These are phyloP conservation scores for Monosporozyma unispora DNA, from an alignment of 805 yeast genomes.

Conservation along the genomic window DNA sequence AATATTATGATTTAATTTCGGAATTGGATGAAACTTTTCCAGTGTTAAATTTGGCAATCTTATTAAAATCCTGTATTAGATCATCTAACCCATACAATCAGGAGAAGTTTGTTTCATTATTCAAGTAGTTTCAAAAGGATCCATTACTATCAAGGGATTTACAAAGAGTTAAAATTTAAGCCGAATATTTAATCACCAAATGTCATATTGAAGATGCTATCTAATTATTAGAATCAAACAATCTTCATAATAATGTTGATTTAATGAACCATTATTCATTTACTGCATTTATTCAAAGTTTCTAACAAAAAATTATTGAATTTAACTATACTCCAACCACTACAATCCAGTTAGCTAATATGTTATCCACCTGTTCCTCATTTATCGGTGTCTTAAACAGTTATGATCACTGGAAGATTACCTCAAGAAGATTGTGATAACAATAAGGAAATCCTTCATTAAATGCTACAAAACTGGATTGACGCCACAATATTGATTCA, in stretches of 20 bases:
- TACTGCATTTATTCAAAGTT: slow-evolving; percentile 20
- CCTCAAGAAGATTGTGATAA: not conserved
- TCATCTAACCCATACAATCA: slow-evolving; percentile 12
- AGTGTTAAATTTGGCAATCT: slow-evolving; percentile 15
- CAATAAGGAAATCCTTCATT: slow-evolving; percentile 8
- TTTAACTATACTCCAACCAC: slow-evolving; percentile 9
- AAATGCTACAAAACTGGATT: slow-evolving; percentile 22
- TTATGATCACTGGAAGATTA: slow-evolving; percentile 1
- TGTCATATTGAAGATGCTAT: slow-evolving; percentile 18
- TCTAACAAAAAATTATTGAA: slow-evolving; percentile 6
- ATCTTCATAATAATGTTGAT: slow-evolving; percentile 9
- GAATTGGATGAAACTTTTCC: slow-evolving; percentile 21
- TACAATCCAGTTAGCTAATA: not conserved
- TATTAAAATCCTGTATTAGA: slow-evolving; percentile 22
- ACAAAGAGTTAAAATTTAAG: slow-evolving; percentile 11
- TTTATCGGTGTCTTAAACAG: not conserved
- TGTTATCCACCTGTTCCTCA: not conserved
- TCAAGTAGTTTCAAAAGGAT: slow-evolving; percentile 11
- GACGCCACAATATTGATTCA: slow-evolving; percentile 15
- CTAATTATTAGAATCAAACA: slow-evolving; percentile 6
- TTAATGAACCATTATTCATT: slow-evolving; percentile 18
- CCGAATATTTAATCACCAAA: slow-evolving; percentile 17
- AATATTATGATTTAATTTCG: slow-evolving; percentile 13
- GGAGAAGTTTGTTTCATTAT: slow-evolving; percentile 12
- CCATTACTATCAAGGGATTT: slow-evolving; percentile 6